Base-by-base conservation (phyloP, 73 alveolate genomes). In the Tetrahymena malaccensis region DNA sequence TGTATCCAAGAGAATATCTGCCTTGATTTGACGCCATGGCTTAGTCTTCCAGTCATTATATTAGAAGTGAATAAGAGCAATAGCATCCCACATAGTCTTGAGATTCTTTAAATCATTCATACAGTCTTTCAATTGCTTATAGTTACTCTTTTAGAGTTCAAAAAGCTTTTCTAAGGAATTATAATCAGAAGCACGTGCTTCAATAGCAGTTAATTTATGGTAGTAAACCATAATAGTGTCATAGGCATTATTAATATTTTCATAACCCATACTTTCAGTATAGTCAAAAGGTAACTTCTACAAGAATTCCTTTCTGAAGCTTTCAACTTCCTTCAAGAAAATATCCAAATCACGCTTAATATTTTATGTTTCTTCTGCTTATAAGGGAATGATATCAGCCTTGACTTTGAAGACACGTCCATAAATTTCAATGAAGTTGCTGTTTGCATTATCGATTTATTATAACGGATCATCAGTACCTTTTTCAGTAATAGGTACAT, bases 61-160 rank as follows among this genome's bases (percentile, higher is more conserved):
- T 93, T 99, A 98, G 96, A 96, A 98, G 94, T 98, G 96, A 34
- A 98, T 98, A 19, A 98, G 97, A 43, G 99, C 97, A 57, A 99
- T 97, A 94, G 99, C 99, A 98, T 99, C 99, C 99, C 99, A 99
- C 98, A 99, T 95, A 96, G 97, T 98, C 96, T 99, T 99, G 89
- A 98, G 97, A 93, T 98, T 96, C 89, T 96, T 96, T 34, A 99
- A 97, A 83, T 99, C 99, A 84, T 97, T 98, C 96, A 96, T 97
- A 85, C 99, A 99, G 95, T 99, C 99, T 94, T 98, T 98, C 27
- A 98, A 97, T 96, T 98, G 99, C 93, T 98, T 98, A 96, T 99
- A 98, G 17, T 98, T 98, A 56, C 99, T 96, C 96, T 98, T 98
- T 94, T 99, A 99, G 35, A 99, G 98, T 96, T 99, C 99, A 85